Conservation (phyloP, 1,284 basidiomycete genomes). For the Sporisorium reilianum region DNA sequence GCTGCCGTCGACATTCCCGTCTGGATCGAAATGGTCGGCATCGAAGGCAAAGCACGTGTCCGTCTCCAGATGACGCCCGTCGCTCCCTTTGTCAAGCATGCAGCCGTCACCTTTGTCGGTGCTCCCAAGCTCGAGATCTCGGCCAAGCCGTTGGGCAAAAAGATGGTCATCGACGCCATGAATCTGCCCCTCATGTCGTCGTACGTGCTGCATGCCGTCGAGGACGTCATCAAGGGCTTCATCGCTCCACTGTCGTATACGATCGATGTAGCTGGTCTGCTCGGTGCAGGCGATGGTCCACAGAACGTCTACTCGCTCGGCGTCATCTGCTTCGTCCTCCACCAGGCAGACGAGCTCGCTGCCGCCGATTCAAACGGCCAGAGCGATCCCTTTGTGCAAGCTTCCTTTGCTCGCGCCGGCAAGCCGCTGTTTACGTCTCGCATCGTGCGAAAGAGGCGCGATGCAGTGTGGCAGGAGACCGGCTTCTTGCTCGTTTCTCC, state of each 20-base stretch:
- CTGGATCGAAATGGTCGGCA: constrained; percentile 64
- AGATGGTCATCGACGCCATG: constrained; percentile 68
- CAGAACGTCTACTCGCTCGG: constrained; percentile 59
- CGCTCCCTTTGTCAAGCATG: constrained; percentile 63
- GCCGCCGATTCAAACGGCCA: constrained; percentile 60
- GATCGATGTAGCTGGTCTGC: constrained; percentile 56
- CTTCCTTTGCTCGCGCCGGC: constrained; percentile 57
- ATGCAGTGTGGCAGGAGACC: constrained; percentile 64
- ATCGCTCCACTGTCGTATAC: constrained; percentile 62
- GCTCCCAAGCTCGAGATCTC: constrained; percentile 62
- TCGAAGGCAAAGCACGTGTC: constrained; percentile 64
- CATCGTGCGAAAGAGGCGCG: constrained; percentile 47
- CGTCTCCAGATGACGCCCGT: constrained; percentile 61
- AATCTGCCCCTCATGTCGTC: constrained; percentile 62
- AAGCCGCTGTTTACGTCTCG: constrained; percentile 61
- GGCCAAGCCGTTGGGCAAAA: constrained; percentile 61
- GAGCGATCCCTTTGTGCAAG: constrained; percentile 62
- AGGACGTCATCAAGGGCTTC: constrained; percentile 62
- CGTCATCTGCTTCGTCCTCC: constrained; percentile 58
- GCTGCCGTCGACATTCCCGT: constrained; percentile 64
- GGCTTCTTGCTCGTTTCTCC: constrained; percentile 57
- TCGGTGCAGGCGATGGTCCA: constrained; percentile 60
- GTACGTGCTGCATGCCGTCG: constrained; percentile 58
- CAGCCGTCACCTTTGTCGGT: constrained; percentile 61
- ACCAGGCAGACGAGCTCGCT: constrained; percentile 57